These are phyloP conservation scores for Alectoria sarmentosa DNA, from an alignment of 495 filamentous ascomycete genomes.

Conservation along the genomic window DNA sequence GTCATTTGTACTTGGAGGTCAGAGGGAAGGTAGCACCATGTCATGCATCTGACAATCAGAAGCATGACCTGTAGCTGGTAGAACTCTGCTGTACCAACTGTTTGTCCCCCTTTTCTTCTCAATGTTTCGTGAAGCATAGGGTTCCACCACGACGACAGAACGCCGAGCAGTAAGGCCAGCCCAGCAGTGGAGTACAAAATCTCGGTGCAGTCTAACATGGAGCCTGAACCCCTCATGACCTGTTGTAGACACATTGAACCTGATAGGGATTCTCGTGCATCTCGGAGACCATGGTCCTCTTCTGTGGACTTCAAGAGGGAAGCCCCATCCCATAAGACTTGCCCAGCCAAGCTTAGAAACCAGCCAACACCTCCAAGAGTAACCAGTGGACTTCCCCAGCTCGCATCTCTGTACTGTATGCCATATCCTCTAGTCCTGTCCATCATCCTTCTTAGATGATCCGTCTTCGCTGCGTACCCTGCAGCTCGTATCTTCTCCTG, in stretches of 20 bases:
- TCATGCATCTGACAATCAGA: constrained; percentile 48
- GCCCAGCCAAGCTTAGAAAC: constrained; percentile 30
- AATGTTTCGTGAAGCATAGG: constrained; percentile 58
- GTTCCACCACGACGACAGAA: constrained; percentile 70
- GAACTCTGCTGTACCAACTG: constrained; percentile 58
- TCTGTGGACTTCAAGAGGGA: constrained; percentile 27
- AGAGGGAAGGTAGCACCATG: constrained; percentile 38
- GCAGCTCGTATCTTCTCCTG: constrained; percentile 56
- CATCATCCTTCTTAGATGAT: constrained; percentile 66
- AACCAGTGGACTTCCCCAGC: constrained; percentile 45
- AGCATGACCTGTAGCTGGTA: constrained; percentile 61
- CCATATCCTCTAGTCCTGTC: constrained; percentile 48
- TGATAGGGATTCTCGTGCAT: constrained; percentile 17
- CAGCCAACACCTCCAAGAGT: constrained; percentile 30
- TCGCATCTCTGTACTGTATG: constrained; percentile 35
- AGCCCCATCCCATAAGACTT: constrained; percentile 39
- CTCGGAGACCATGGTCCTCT: constrained; percentile 18
- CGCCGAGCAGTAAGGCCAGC: constrained; percentile 43
- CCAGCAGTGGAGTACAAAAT: constrained; percentile 36
- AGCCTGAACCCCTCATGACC: constrained; percentile 22
- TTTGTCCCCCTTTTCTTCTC: constrained; percentile 54
- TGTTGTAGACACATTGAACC: constrained; percentile 31
- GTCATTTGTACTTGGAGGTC: constrained; percentile 44
- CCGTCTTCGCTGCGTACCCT: constrained; percentile 71
- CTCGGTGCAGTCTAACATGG: constrained; percentile 31